phyloP scores from a whole-genome alignment of 306 rosid genomes.

The Pyrus bretschneideri region DNA sequence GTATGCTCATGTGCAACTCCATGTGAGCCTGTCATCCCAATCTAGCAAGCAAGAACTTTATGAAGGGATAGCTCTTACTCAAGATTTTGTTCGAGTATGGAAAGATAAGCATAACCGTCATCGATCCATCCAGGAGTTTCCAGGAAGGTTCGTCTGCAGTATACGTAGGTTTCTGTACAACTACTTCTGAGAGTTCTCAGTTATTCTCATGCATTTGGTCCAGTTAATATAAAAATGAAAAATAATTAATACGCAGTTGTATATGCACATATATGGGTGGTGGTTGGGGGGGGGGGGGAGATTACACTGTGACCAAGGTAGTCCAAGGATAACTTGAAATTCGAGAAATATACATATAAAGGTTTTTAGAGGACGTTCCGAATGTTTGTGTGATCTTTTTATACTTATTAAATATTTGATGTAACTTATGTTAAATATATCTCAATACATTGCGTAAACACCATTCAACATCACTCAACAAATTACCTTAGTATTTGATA shows the following conservation, averaged over 20 bases:
- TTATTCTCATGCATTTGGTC: not conserved
- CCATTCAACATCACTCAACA: fast-evolving
- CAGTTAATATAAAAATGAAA: not conserved
- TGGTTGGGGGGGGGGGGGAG: too few relatives aligned
- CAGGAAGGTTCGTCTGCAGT: not conserved
- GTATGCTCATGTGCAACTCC: not conserved
- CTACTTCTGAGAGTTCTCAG: not conserved
- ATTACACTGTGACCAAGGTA: too few relatives aligned
- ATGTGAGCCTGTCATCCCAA: not conserved
- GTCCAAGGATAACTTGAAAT: too few relatives aligned
- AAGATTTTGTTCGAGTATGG: not conserved
- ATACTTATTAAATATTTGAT: too few relatives aligned
- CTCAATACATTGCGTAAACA: fast-evolving
- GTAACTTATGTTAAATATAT: too few relatives aligned
- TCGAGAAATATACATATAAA: too few relatives aligned
- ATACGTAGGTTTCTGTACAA: not conserved
- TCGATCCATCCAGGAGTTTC: not conserved
- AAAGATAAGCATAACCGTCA: not conserved
- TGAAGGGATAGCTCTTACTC: not conserved
- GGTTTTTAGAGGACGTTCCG: too few relatives aligned
- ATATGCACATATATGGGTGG: too few relatives aligned
- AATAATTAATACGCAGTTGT: not conserved
- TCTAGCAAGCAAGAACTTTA: not conserved
- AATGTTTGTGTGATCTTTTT: too few relatives aligned
- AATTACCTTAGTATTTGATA: too few relatives aligned